Percentiles rank a stretch among this genome's conserved stretches.
Evolutionary conservation across 768 basidiomycete genomes (phyloP).

Genomic region (Tricholoma hemisulphureum): DNA sequence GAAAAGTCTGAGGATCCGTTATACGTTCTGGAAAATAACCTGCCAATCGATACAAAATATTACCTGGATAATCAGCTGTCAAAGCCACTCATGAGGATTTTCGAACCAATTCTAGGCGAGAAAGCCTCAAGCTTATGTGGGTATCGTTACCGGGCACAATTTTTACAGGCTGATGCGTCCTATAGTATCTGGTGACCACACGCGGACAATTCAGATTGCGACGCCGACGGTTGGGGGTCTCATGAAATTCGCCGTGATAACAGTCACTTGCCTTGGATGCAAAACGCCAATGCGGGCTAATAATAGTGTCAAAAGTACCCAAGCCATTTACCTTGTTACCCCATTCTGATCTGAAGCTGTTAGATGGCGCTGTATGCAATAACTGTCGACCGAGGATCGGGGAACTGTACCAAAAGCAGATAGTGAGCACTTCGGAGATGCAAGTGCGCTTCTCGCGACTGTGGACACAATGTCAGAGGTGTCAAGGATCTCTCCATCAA

Average conservation of each 20-base stretch:
- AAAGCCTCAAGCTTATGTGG: constrained; percentile 80
- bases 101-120: constrained; percentile 95
- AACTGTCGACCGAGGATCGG: constrained; percentile 85
- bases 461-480: constrained; percentile 99
- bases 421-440: constrained; percentile 65
- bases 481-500: constrained; percentile 97
- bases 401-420: constrained; percentile 92
- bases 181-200: constrained; percentile 93
- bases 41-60: constrained; percentile 97
- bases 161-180: constrained; percentile 9
- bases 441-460: constrained; percentile 92
- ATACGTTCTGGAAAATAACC: constrained; percentile 95
- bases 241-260: constrained; percentile 99
- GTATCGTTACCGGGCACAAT: constrained; percentile 25
- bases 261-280: constrained; percentile 91
- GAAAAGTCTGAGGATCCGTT: constrained; percentile 99
- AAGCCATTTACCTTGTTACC: neutral
- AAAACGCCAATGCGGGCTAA: constrained; percentile 80
- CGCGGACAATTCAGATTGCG: constrained; percentile 91
- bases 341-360: neutral
- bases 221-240: constrained; percentile 95
- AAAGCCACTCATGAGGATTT: constrained; percentile 95
- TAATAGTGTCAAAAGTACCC: constrained; percentile 72
- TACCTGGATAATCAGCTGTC: constrained; percentile 98
- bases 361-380: constrained; percentile 91